Base-by-base conservation (phyloP, 1,139 yeast species). In the Diutina siamensis region DNA sequence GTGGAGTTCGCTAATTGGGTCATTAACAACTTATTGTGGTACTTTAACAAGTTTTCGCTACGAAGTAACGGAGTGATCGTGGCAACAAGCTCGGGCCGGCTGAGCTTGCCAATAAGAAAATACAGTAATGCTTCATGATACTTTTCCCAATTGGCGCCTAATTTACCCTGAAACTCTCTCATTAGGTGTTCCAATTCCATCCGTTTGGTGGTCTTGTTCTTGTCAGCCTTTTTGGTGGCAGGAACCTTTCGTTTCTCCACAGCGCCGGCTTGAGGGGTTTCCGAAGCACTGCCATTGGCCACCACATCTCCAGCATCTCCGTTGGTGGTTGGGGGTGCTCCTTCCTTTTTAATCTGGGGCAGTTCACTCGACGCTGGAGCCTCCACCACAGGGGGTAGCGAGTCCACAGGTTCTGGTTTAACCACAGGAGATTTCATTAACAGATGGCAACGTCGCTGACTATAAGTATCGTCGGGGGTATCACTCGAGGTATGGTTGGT, bases 1-100 rank as follows among this genome's bases (percentile, higher is more conserved):
- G 86, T 68, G 7, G 96, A 78, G 60, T 89, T 92, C 35, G 97
- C 87, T 54, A 89, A 72, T 56, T 86, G 83, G 18, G 94, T 78
- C 46, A 89, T 67, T 46, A 92, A 65, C 45, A 92, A 70, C 56
- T 83, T 87, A 62, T 92, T 92, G 62, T 92, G 98, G 67, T 82
- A 67, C 56, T 67, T 64, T 50, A 63, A 51, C 45, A 70, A 56
- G 46, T 54, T 56, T 64, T 44, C 72, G 49, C 78, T 81, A 8
- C 32, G 32, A 40, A 86, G 63, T 27, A 83, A 65, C 9, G 76
- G 76, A 20, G 67, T 65, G 21, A 85, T 68, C 33, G 66, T 76
- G 15, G 65, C 65, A 48, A 80, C 77, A 50, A 89, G 70, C 61
- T 92, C 98, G 32, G 64, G 63, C 49, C 96, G 72, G 4, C 95